phyloP scores from a whole-genome alignment of 441 rosid genomes.

The Kokia cookei region DNA sequence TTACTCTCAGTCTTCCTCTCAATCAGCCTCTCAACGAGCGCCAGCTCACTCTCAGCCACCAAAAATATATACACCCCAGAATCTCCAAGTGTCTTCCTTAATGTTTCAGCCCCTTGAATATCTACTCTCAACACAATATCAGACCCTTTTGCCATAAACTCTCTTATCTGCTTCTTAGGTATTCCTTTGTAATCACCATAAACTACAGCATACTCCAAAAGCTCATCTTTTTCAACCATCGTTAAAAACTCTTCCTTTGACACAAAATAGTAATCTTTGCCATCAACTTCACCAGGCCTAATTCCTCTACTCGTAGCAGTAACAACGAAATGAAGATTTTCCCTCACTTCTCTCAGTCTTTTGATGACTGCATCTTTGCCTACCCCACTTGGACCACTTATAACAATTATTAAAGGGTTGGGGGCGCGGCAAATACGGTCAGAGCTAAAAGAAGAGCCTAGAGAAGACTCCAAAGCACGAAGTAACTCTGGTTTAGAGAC shows the following conservation, averaged over 20 bases:
- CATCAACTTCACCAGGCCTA: slow-evolving; percentile 71
- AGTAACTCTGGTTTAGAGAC: slow-evolving; percentile 50
- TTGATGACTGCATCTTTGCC: slow-evolving; percentile 86
- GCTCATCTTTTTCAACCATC: slow-evolving; percentile 64
- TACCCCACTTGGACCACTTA: slow-evolving; percentile 86
- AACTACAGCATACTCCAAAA: slow-evolving; percentile 76
- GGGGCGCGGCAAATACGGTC: slow-evolving; percentile 43
- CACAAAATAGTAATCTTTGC: slow-evolving; percentile 67
- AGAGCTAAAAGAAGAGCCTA: slow-evolving; percentile 44
- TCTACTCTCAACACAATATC: slow-evolving; percentile 85
- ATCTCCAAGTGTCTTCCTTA: slow-evolving; percentile 48
- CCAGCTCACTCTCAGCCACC: slow-evolving; percentile 78
- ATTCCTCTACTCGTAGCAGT: slow-evolving; percentile 74
- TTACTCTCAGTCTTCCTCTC: slow-evolving; percentile 71
- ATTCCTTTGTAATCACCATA: slow-evolving; percentile 90
- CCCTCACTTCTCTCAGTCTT: slow-evolving; percentile 47
- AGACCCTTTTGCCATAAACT: slow-evolving; percentile 52
- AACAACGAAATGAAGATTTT: slow-evolving; percentile 69
- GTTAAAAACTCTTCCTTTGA: slow-evolving; percentile 58
- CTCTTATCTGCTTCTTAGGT: slow-evolving; percentile 57
- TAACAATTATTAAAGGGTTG: slow-evolving; percentile 60
- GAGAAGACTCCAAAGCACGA: slow-evolving; percentile 62
- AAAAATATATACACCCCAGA: slow-evolving; percentile 71
- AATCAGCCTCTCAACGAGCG: slow-evolving; percentile 77
- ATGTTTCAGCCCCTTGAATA: slow-evolving; percentile 75